Percentiles rank a stretch among this genome's conserved stretches.
Evolutionary conservation across 2,329 filamentous ascomycete species (phyloP).

Genomic region (Talaromyces sp.): DNA sequence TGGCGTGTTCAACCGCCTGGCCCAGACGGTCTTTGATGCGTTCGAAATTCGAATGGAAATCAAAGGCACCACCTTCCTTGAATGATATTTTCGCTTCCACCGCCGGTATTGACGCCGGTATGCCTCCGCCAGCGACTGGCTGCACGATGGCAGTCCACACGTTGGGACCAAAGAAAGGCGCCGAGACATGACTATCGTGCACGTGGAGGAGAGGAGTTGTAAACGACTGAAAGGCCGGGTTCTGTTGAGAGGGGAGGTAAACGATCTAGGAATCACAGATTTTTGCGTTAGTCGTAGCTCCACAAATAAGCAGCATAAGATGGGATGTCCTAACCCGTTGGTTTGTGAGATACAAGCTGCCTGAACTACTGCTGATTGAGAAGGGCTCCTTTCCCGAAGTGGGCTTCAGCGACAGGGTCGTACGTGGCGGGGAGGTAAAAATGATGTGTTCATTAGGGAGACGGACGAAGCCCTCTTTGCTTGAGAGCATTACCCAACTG

Average conservation of each 20-base stretch:
- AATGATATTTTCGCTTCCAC: slow-evolving; percentile 83
- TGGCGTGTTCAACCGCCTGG: slow-evolving; percentile 71
- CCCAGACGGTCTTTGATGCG: slow-evolving; percentile 76
- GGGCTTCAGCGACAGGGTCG: slow-evolving; percentile 68
- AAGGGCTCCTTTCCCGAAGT: slow-evolving; percentile 60
- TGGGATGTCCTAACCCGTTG: slow-evolving; percentile 59
- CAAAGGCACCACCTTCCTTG: slow-evolving; percentile 90
- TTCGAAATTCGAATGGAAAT: slow-evolving; percentile 79
- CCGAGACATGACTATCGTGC: slow-evolving; percentile 77
- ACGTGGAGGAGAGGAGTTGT: slow-evolving; percentile 82
- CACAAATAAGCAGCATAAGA: slow-evolving; percentile 7
- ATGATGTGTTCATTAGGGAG: slow-evolving; percentile 78
- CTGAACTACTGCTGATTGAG: slow-evolving; percentile 67
- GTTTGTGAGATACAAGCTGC: slow-evolving; percentile 76
- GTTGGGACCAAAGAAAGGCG: slow-evolving; percentile 90
- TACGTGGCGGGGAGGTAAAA: slow-evolving; percentile 73
- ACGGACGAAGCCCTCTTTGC: slow-evolving; percentile 68
- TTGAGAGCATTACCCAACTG: slow-evolving; percentile 91
- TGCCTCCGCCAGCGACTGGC: slow-evolving; percentile 76
- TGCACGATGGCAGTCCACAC: slow-evolving; percentile 78
- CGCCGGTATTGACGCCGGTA: slow-evolving; percentile 66
- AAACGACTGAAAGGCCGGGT: slow-evolving; percentile 73
- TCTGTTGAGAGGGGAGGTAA: slow-evolving; percentile 72
- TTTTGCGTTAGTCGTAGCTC: slow-evolving; percentile 8
- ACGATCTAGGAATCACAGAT: slow-evolving; percentile 60